Evolutionary conservation across 164 flowering plant species (phyloP).

Genomic region (Chimonanthus salicifolius): DNA sequence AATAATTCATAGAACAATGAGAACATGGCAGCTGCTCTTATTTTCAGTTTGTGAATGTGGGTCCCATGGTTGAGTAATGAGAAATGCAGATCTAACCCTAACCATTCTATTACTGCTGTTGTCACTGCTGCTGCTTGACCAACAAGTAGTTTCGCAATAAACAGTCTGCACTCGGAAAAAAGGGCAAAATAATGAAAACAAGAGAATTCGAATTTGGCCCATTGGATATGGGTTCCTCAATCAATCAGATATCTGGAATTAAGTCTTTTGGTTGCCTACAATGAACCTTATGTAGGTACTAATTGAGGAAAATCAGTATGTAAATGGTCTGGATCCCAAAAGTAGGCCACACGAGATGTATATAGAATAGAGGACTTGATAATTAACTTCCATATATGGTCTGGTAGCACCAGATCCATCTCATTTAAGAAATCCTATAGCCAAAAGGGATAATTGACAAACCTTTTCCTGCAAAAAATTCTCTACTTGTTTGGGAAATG

Average conservation of each 20-base stretch:
- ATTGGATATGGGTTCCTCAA: no score
- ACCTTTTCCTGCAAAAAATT: conserved; percentile 66
- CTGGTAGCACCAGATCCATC: neutral
- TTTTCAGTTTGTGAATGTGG: neutral
- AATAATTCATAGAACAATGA: no score
- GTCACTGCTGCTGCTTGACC: no score
- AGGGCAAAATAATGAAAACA: neutral
- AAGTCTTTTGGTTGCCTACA: neutral
- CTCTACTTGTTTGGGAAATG: conserved; percentile 62
- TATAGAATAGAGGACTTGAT: neutral
- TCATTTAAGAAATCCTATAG: neutral
- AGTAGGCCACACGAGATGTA: neutral
- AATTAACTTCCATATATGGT: neutral
- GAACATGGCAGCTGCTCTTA: neutral
- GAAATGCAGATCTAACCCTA: no score
- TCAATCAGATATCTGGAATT: no score
- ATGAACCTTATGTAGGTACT: neutral
- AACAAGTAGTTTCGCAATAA: neutral
- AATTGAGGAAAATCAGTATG: neutral
- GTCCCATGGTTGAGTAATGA: no score
- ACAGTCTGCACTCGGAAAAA: neutral
- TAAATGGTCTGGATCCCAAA: neutral
- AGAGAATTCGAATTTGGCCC: neutral
- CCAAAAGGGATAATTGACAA: neutral
- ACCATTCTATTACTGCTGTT: no score